Base-by-base conservation (phyloP, 208 protist species). In the Trypanosoma vivax region DNA sequence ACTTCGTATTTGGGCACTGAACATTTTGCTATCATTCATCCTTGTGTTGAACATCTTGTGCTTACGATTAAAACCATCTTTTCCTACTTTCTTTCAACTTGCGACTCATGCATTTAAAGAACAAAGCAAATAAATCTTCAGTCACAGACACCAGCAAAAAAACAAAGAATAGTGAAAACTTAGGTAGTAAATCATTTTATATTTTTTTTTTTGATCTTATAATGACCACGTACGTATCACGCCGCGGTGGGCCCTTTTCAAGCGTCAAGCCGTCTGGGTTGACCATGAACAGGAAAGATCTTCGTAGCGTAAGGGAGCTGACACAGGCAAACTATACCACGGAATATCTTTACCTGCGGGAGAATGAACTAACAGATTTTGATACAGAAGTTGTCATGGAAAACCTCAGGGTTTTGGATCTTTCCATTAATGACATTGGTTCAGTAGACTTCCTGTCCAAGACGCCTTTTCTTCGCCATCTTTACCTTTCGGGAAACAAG, bases 401-500 rank as follows among this genome's bases (percentile, higher is more conserved):
- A 31, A 65, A 88, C 40, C 77, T 96, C 5, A 86, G 80, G 25
- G 83, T 96, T 14, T 70, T 96, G 40, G 90, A 96, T 60, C 69
- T 96, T 7, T 96, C 87, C 38, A 91, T 94, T 54, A 96, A 96
- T 70, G 75, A 93, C 49, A 93, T 96, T 71, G 74, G 73, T 27
- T 69, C 71, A 19, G 82, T 93, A 21, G 74, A 92, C 54, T 96
- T 96, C 55, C 71, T 96, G 48, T 42, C 65, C 47, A 68, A 65
- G 55, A 80, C 78, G 6, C 90, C 90, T 3, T 67, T 76, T 52
- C 71, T 96, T 40, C 83, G 84, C 38, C 90, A 96, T 62, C 75
- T 96, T 19, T 96, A 94, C 78, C 79, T 96, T 71, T 93, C 86
- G 9, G 90, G 86, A 13, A 96, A 96, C 73, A 87, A 81, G 67